Evolutionary conservation across 805 yeast genomes (phyloP).

Genomic region (Jamesozyma piceae): DNA sequence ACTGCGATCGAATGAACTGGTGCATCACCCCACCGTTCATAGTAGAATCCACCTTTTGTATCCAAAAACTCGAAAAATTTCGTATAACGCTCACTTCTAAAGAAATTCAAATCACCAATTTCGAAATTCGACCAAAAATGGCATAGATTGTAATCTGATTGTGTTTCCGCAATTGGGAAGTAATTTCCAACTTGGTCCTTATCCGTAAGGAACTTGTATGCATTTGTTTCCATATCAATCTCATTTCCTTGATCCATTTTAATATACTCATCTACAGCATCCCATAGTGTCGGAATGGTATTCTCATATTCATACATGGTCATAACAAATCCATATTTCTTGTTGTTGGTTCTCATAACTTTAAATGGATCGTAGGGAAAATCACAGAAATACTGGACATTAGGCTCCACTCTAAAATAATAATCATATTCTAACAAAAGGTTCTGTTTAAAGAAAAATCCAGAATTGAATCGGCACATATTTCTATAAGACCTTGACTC

Average conservation of each 20-base stretch:
- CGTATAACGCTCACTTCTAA: constrained; percentile 54
- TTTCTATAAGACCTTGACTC: constrained; percentile 65
- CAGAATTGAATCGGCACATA: constrained; percentile 94
- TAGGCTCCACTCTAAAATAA: constrained; percentile 95
- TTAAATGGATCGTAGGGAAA: constrained; percentile 76
- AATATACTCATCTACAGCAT: constrained; percentile 55
- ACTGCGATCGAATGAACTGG: constrained; percentile 78
- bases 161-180: constrained; percentile 36
- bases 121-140: constrained; percentile 89
- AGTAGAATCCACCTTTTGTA: constrained; percentile 65
- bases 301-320: constrained; percentile 71
- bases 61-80: constrained; percentile 58
- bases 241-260: constrained; percentile 38
- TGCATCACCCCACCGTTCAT: constrained; percentile 94
- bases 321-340: constrained; percentile 82
- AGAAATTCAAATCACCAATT: constrained; percentile 61
- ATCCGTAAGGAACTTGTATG: constrained; percentile 38
- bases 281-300: constrained; percentile 84
- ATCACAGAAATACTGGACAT: constrained; percentile 80
- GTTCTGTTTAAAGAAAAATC: constrained; percentile 76
- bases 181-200: constrained; percentile 37
- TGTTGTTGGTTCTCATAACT: constrained; percentile 64
- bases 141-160: constrained; percentile 60
- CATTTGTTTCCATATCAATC: constrained; percentile 31
- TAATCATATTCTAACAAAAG: constrained; percentile 66